Evolutionary conservation across 2,329 filamentous ascomycete genomes (phyloP), one percentile per base, ranked within the genome.

Genomic region (Sclerotinia spermophila): DNA sequence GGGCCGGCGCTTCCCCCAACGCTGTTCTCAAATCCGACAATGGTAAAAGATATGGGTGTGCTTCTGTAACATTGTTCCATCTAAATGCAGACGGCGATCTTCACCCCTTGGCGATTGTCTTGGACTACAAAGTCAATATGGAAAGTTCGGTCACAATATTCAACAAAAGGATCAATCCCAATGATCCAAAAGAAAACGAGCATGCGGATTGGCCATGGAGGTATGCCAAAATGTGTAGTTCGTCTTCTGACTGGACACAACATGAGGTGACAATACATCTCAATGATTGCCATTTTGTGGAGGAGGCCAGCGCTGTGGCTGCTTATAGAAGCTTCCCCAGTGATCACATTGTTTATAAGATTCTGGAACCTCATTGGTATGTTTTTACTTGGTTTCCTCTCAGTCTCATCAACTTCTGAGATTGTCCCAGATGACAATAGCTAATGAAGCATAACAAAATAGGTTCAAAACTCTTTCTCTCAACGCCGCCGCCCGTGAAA

Each of bases 131-230:
- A 71, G 79, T 77, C 2, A 81, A 74, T 61, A 80, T 83, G 76
- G 77, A 80, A 3, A 78, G 82, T 33, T 86, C 84, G 0, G 81
- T 86, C 60, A 82, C 81, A 56, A 81, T 86, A 70, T 86, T 84
- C 81, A 86, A 86, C 79, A 79, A 80, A 68, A 78, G 82, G 4
- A 73, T 81, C n/a, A 74, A 72, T 0, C 79, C 82, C 0, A 72
- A 74, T 0, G 79, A 81, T 56, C 71, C 77, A 1, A 75, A 72
- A 2, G 71, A 71, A 42, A 73, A 76, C 30, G 81, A 85, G 72
- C 80, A 79, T 66, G 75, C 77, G 1, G 84, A 86, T 76, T 86
- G 83, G 83, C 79, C 83, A 0, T 86, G 84, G 84, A 78, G 84
- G 53, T 71, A 71, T 24, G 69, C 69, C 33, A 69, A 71, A 33